phyloP scores from a whole-genome alignment of 192 early-diverging fungal genomes.

The Backusella circina region DNA sequence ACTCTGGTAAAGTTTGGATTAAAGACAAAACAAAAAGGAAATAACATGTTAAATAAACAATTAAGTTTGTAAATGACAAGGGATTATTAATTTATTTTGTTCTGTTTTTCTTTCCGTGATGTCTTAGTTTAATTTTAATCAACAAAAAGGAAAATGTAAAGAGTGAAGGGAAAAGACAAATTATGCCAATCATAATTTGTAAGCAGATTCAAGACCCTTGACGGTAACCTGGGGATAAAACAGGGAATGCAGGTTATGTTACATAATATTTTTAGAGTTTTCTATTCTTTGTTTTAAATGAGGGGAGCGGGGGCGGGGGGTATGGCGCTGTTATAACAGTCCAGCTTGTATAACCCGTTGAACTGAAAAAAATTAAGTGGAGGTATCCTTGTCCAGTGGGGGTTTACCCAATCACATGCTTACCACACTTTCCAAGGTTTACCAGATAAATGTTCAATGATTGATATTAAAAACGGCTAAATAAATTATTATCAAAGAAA shows the following conservation, averaged over 20 bases:
- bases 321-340: not conserved
- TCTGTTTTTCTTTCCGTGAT: not conserved
- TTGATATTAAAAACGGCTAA: not conserved
- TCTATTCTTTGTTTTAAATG: not conserved
- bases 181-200: not conserved
- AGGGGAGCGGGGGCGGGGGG: not conserved
- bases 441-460: not conserved
- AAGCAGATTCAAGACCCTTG: not conserved
- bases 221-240: not conserved
- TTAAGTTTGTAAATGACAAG: not conserved
- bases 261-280: not conserved
- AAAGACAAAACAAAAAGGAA: not conserved
- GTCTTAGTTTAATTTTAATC: not conserved
- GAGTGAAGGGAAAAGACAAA: not conserved
- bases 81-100: not conserved
- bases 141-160: not conserved
- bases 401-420: not conserved
- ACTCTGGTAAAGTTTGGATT: not conserved
- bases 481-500: not conserved
- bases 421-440: slow-evolving; percentile 2
- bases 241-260: not conserved
- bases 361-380: not conserved
- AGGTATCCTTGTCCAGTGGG: not conserved
- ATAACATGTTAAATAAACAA: not conserved
- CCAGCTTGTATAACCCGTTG: not conserved